phyloP scores from a whole-genome alignment of 1,284 basidiomycete species.

The Vanrija humicola region DNA sequence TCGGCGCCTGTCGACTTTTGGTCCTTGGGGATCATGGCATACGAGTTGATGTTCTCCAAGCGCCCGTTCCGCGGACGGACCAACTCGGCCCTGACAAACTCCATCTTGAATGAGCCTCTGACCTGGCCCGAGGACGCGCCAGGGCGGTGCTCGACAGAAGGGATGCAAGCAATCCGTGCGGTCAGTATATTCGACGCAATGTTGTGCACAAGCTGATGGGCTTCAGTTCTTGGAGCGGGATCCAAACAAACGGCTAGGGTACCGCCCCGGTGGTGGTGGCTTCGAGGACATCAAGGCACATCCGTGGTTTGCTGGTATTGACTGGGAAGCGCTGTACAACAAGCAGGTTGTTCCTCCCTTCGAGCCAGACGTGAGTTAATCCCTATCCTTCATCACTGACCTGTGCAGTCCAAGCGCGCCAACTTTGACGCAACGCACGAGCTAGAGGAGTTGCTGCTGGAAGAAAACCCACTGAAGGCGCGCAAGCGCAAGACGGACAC shows the following conservation, averaged over 20 bases:
- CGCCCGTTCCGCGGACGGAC: constrained; percentile 89
- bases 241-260: constrained; percentile 72
- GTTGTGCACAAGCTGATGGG: not conserved
- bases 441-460: constrained; percentile 87
- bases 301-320: constrained; percentile 79
- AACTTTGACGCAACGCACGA: constrained; percentile 99
- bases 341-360: constrained; percentile 83
- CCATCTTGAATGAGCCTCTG: constrained; percentile 61
- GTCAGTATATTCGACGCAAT: constrained; percentile 23
- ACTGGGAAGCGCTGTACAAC: constrained; percentile 78
- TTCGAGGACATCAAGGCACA: constrained; percentile 72
- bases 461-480: constrained; percentile 96
- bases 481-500: constrained; percentile 85
- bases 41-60: constrained; percentile 85
- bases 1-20: constrained; percentile 93
- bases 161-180: constrained; percentile 45
- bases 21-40: constrained; percentile 89
- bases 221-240: constrained; percentile 79
- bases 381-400: not conserved
- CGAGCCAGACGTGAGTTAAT: constrained; percentile 65
- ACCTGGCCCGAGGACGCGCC: constrained; percentile 48
- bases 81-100: constrained; percentile 81
- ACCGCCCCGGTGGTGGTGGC: constrained; percentile 71
- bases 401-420: constrained; percentile 79
- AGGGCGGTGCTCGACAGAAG: constrained; percentile 40